Conservation (phyloP, 257 asterid species). For the Verbascum thapsus region DNA sequence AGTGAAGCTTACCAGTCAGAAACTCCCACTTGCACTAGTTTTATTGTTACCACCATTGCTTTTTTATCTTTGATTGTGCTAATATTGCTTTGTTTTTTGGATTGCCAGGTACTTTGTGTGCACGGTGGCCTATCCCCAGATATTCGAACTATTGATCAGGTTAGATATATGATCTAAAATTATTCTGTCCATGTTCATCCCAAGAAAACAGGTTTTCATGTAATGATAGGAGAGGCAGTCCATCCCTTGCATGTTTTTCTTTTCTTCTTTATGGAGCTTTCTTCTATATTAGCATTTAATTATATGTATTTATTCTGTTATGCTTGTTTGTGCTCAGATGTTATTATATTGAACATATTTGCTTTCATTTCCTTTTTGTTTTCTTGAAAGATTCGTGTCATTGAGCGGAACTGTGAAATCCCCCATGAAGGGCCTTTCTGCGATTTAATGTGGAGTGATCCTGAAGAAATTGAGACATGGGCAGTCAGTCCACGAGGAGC, state of each 20-base stretch:
- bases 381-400: slow-evolving; percentile 80
- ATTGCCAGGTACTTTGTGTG: slow-evolving; percentile 86
- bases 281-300: not conserved
- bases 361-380: slow-evolving; percentile 17
- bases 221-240: too few species aligned
- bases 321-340: slow-evolving; percentile 15
- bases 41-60: not conserved
- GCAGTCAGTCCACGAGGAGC: slow-evolving; percentile 99
- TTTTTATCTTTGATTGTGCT: slow-evolving; percentile 19
- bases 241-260: too few species aligned
- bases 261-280: not conserved
- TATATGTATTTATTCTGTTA: not conserved
- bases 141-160: slow-evolving; percentile 95
- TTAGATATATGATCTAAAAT: slow-evolving; percentile 24
- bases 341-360: not conserved
- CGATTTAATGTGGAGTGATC: slow-evolving; percentile 99
- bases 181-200: not conserved
- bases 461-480: slow-evolving; percentile 99
- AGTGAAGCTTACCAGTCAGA: not conserved
- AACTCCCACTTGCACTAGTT: not conserved
- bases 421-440: slow-evolving; percentile 99
- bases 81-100: slow-evolving; percentile 21
- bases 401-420: slow-evolving; percentile 91
- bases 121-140: slow-evolving; percentile 99
- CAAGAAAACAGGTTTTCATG: not conserved